Conservation (phyloP, 2,329 filamentous ascomycete species). For the Ceratocystis cacaofunesta region DNA sequence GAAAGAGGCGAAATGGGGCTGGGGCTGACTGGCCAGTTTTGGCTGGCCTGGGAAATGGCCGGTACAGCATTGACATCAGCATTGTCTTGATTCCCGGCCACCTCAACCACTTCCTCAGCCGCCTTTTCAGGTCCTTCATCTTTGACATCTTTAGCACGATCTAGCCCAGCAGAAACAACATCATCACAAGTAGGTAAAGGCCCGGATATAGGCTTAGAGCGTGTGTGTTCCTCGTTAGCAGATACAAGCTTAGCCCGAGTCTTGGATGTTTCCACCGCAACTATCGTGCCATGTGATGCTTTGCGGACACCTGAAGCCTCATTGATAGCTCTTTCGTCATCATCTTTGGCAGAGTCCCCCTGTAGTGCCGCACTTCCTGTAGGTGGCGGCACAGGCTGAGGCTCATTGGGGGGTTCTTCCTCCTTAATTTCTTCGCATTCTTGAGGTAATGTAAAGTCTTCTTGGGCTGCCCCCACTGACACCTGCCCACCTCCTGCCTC, state of each 20-base stretch:
- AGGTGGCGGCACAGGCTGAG: not conserved
- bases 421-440: not conserved
- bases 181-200: not conserved
- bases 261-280: not conserved
- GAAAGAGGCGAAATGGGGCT: not conserved
- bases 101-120: not conserved
- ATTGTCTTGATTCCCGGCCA: not conserved
- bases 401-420: not conserved
- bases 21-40: not conserved
- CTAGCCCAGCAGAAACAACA: not conserved
- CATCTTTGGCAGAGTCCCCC: not conserved
- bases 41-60: not conserved
- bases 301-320: not conserved
- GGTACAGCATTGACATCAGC: not conserved
- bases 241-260: not conserved
- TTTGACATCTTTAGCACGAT: not conserved
- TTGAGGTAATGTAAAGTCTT: not conserved
- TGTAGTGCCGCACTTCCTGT: not conserved
- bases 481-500: not conserved
- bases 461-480: not conserved
- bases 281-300: not conserved
- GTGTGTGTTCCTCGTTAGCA: not conserved
- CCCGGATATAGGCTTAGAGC: not conserved
- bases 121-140: not conserved
- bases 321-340: not conserved